Evolutionary conservation across 2,329 filamentous ascomycete species (phyloP).

Genomic region (Botrytis sinoallii): DNA sequence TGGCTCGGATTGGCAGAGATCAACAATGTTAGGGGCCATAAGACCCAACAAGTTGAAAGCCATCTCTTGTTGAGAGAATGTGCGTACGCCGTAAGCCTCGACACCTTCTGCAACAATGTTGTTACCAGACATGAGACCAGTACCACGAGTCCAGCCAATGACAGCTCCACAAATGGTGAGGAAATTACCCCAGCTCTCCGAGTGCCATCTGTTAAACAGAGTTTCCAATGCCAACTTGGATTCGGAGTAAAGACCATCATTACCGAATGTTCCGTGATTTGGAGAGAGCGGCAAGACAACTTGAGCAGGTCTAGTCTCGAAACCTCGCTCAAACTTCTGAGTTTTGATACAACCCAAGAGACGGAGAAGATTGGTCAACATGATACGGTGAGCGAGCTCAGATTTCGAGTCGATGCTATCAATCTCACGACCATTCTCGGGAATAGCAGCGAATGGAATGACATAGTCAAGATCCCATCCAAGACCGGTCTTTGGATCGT

Average conservation of each 20-base stretch:
- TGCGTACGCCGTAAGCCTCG: conserved; percentile 93
- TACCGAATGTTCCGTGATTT: conserved; percentile 98
- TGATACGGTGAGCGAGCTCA: conserved; percentile 96
- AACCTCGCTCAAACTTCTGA: conserved; percentile 82
- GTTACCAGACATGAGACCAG: conserved; percentile 95
- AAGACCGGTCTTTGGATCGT: conserved; percentile 91
- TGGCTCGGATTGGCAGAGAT: conserved; percentile 92
- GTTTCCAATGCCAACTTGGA: conserved; percentile 97
- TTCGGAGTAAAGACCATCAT: conserved; percentile 96
- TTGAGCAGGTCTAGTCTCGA: conserved; percentile 93
- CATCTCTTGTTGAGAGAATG: conserved; percentile 99
- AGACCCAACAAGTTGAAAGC: conserved; percentile 96
- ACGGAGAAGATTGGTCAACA: conserved; percentile 94
- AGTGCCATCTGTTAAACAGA: conserved; percentile 97
- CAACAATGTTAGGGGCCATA: conserved; percentile 90
- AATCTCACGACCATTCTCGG: conserved; percentile 96
- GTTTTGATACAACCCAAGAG: conserved; percentile 87
- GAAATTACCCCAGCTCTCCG: conserved; percentile 95
- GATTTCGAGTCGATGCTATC: conserved; percentile 96
- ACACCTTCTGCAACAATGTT: conserved; percentile 97
- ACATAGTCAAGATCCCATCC: conserved; percentile 98
- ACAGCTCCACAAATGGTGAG: conserved; percentile 97
- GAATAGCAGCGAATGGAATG: conserved; percentile 94
- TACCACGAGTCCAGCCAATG: conserved; percentile 98
- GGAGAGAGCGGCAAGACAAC: conserved; percentile 94